Conservation (phyloP, 352 stramenopile genomes). For the Globisporangium abappressorium region DNA sequence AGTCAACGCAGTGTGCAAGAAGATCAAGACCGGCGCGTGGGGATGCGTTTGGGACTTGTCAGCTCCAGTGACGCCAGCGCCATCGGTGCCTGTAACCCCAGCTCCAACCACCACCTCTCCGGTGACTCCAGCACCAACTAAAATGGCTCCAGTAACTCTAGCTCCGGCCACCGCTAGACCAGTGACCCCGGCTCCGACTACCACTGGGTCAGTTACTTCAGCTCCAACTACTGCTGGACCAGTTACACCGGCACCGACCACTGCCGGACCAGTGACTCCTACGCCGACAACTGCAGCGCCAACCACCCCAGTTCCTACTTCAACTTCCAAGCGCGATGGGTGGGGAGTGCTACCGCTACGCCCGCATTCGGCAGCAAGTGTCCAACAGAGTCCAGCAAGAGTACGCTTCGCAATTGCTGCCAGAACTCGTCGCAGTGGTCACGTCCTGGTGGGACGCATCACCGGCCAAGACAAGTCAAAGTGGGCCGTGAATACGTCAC, state of each 20-base stretch:
- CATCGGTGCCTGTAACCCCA: neutral
- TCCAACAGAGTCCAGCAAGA: neutral
- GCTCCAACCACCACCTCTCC: neutral
- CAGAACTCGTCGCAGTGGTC: neutral
- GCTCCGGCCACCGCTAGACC: neutral
- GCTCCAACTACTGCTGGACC: too few relatives aligned
- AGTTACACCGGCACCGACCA: too few relatives aligned
- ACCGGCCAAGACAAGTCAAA: neutral
- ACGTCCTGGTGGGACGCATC: neutral
- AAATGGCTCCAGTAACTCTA: neutral
- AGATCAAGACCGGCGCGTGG: conserved; percentile 21
- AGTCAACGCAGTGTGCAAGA: conserved; percentile 3
- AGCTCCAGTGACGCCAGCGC: neutral
- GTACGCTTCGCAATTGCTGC: neutral
- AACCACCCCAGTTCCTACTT: too few relatives aligned
- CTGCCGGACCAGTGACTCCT: too few relatives aligned
- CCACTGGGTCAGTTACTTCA: neutral
- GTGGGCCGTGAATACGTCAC: neutral
- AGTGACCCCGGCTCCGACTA: neutral
- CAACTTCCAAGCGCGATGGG: neutral
- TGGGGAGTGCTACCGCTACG: neutral
- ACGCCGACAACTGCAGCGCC: too few relatives aligned
- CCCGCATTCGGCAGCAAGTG: neutral
- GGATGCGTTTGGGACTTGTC: conserved; percentile 16
- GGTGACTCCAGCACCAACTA: neutral